These are phyloP conservation scores for Candida tetrigidarum DNA, from an alignment of 1,139 yeast species.

Conservation along the genomic window DNA sequence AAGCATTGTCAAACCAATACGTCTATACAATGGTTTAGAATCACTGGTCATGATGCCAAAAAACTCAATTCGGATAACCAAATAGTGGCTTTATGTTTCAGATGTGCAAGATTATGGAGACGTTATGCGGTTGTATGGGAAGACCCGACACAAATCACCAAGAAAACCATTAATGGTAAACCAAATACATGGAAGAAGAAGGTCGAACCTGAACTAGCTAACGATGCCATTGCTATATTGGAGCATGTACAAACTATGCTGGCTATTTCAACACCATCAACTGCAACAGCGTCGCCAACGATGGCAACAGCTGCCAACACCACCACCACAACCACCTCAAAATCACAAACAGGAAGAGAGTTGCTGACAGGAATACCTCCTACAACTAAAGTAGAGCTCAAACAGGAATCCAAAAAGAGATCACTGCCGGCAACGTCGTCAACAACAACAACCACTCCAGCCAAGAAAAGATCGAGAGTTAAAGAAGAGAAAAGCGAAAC, in stretches of 20 bases:
- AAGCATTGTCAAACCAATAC: constrained; percentile 62
- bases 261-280: not conserved
- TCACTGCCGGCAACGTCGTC: constrained; percentile 2
- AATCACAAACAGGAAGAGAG: too few species aligned
- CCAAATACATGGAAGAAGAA: constrained; percentile 52
- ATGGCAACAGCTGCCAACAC: too few species aligned
- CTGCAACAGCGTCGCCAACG: not conserved
- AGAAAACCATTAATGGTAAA: constrained; percentile 38
- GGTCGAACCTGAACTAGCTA: constrained; percentile 72
- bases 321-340: too few species aligned
- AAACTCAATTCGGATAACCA: constrained; percentile 28
- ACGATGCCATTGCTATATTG: constrained; percentile 64
- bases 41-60: constrained; percentile 63
- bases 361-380: too few species aligned
- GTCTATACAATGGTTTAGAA: constrained; percentile 70
- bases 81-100: constrained; percentile 66
- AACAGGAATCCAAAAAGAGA: constrained; percentile 5
- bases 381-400: not conserved
- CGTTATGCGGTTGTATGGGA: constrained; percentile 92
- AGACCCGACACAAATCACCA: constrained; percentile 69
- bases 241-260: constrained; percentile 39
- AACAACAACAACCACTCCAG: too few species aligned
- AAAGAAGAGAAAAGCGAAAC: constrained; percentile 7
- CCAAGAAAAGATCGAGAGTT: not conserved
- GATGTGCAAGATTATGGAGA: constrained; percentile 94